Percentiles rank a stretch among this genome's conserved stretches.
Conservation (phyloP, 169 alveolate species). For the Plasmodium reichenowi region DNA sequence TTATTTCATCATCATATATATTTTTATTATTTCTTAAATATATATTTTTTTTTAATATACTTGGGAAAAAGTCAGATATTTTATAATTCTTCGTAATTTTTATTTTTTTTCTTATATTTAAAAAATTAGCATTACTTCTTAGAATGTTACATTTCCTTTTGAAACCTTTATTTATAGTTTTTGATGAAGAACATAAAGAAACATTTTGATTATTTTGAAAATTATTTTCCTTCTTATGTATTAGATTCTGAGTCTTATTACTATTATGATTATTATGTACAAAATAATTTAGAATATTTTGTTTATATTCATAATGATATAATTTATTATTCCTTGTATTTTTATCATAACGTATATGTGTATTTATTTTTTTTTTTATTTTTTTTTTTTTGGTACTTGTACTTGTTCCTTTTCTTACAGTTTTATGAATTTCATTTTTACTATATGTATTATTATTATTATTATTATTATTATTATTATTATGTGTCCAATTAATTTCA, state of each 20-base stretch:
- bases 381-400: not conserved
- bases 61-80: conserved; percentile 53
- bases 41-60: conserved; percentile 18
- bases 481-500: too few relatives aligned
- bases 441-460: too few relatives aligned
- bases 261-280: not conserved
- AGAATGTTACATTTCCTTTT: not conserved
- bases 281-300: not conserved
- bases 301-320: not conserved
- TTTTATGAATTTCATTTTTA: not conserved
- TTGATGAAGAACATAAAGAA: conserved; percentile 13
- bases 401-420: not conserved
- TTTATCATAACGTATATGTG: not conserved
- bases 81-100: conserved; percentile 29
- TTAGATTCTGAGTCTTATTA: too few relatives aligned
- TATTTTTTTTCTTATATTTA: conserved; percentile 4
- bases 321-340: not conserved
- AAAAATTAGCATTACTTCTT: not conserved
- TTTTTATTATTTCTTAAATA: not conserved
- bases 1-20: conserved; percentile 6
- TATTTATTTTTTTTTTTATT: not conserved
- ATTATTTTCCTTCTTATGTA: not conserved
- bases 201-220: not conserved
- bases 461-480: too few relatives aligned
- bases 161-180: not conserved